Base-by-base conservation (phyloP, 208 protist genomes). In the Trypanosoma rangeli region DNA sequence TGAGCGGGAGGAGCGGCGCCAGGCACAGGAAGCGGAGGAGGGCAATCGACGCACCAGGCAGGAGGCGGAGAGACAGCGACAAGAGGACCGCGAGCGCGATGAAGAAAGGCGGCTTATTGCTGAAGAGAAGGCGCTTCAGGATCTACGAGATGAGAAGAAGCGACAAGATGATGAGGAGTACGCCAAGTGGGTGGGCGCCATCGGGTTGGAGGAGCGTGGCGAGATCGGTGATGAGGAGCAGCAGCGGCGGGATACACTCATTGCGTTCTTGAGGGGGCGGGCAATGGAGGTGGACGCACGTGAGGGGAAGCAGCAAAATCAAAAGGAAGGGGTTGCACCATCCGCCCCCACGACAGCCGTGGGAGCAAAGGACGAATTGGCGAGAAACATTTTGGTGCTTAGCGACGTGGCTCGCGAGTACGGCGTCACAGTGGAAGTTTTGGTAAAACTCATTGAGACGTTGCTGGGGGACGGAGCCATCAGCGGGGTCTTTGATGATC, bases 401-500 rank as follows among this genome's bases (percentile, higher is more conserved):
- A 73, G 83, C 71, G 67, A 82, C 24, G 78, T 84, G 12, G 85
- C 87, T n/a, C 79, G 84, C 1, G 65, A 76, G 10, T 50, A 86
- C 22, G 54, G 67, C 20, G 79, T 89, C 13, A 82, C 85, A 0
- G 85, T 89, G 61, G 83, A 90, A 61, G 61, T 84, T 55, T 50
- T 89, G 22, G 87, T 87, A 16, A 44, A 71, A 42, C 58, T 77
- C 24, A 87, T 93, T 54, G 85, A 90, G 73, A 74, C 81, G 46
- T 72, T 94, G 28, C 55, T 85, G 31, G 59, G 72, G 35, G 75
- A 77, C 7, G 78, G 84, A 13, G 35, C 35, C 20, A 73, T 92
- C 18, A 80, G 74, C 46, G 85, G 89, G 26, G 85, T 92, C 1
- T 90, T 94, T 67, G 86, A 94, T 68, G 89, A 94, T 26, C 76